A percentile compares a stretch with the other conserved stretches of the same genome.
phyloP scores from a whole-genome alignment of 305 asterid species.

The Lippia alba region DNA sequence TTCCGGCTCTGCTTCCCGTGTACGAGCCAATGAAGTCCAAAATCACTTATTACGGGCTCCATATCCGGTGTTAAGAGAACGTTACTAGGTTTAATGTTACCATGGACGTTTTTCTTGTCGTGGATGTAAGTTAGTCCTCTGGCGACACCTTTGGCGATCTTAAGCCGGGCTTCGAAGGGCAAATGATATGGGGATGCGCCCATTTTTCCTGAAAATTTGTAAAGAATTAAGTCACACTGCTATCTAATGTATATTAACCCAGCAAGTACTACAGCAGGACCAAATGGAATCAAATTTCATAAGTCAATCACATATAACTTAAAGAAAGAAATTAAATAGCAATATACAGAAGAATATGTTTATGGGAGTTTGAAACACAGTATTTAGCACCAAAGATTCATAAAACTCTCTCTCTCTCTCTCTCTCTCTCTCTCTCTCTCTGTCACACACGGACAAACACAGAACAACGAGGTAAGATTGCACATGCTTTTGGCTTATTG shows the following conservation, averaged over 20 bases:
- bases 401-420: slow-evolving; percentile 21
- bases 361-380: slow-evolving; percentile 29
- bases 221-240: background rate
- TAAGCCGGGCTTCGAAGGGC: slow-evolving; percentile 63
- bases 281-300: background rate
- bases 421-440: slow-evolving; percentile 2
- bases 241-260: too few relatives aligned
- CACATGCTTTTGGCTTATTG: slow-evolving; percentile 73
- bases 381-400: slow-evolving; percentile 12
- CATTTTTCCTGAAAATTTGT: slow-evolving; percentile 55
- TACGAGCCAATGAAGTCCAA: slow-evolving; percentile 72
- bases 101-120: slow-evolving; percentile 87
- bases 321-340: slow-evolving; percentile 1
- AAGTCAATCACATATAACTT: background rate
- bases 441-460: background rate
- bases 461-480: slow-evolving; percentile 31
- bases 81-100: slow-evolving; percentile 93
- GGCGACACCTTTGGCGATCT: slow-evolving; percentile 82
- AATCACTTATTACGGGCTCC: slow-evolving; percentile 85
- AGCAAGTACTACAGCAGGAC: background rate
- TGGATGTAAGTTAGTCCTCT: slow-evolving; percentile 81
- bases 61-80: slow-evolving; percentile 74
- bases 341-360: slow-evolving; percentile 10
- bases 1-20: slow-evolving; percentile 54
- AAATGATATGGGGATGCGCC: slow-evolving; percentile 77